phyloP scores from a whole-genome alignment of 2,329 filamentous ascomycete genomes.

The Penicillium sp. region DNA sequence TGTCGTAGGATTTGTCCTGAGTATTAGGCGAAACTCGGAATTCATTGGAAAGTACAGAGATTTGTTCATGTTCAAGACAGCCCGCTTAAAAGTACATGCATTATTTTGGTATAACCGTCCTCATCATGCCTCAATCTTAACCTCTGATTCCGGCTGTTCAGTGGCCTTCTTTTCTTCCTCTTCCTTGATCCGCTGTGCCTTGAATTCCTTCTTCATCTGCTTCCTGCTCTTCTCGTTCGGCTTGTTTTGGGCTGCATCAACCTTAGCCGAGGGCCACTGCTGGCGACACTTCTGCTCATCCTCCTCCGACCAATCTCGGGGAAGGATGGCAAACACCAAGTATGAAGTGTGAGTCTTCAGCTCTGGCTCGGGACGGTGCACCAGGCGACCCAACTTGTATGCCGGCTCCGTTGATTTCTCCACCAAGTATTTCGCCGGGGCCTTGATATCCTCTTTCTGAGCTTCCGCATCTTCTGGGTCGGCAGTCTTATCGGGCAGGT shows the following conservation, averaged over 20 bases:
- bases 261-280: conserved; percentile 65
- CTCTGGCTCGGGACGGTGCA: conserved; percentile 81
- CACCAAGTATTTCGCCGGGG: not conserved
- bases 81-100: conserved; percentile 8
- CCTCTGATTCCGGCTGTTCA: not conserved
- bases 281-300: conserved; percentile 71
- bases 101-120: not conserved
- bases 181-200: conserved; percentile 44
- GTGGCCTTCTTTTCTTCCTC: conserved; percentile 6
- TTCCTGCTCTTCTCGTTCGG: conserved; percentile 37
- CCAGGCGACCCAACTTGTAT: conserved; percentile 74
- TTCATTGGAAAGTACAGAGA: not conserved
- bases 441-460: conserved; percentile 36
- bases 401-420: conserved; percentile 41
- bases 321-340: conserved; percentile 86
- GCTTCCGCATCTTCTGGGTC: conserved; percentile 16
- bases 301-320: conserved; percentile 79
- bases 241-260: conserved; percentile 30
- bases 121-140: conserved; percentile 4
- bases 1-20: not conserved
- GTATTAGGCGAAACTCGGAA: not conserved
- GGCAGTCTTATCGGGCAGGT: conserved; percentile 9
- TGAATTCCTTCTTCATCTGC: conserved; percentile 43
- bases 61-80: conserved; percentile 1
- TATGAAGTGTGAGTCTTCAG: conserved; percentile 98